phyloP scores from a whole-genome alignment of 2,329 filamentous ascomycete species.

The Xylaria sp. region DNA sequence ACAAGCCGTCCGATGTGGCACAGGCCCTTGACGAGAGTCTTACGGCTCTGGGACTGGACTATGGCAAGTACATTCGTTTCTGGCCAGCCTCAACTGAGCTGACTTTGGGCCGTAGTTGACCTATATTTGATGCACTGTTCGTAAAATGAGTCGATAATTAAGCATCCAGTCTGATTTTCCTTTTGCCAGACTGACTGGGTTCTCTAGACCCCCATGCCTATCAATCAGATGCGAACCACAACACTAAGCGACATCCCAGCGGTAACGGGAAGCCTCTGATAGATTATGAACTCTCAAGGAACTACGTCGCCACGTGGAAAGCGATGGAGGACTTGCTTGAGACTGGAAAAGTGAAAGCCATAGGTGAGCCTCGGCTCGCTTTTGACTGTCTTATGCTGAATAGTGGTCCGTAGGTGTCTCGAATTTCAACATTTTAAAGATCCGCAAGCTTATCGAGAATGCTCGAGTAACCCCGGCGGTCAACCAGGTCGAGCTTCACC shows the following conservation, averaged over 20 bases:
- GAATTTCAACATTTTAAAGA: conserved; percentile 33
- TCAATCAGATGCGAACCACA: conserved; percentile 28
- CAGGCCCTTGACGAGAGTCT: no score
- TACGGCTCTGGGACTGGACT: no score
- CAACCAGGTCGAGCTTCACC: conserved; percentile 36
- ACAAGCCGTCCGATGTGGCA: no score
- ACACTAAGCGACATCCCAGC: conserved; percentile 17
- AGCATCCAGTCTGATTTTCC: no score
- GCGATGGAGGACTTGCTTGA: conserved; percentile 37
- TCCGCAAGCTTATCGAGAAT: conserved; percentile 22
- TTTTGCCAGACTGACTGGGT: no score
- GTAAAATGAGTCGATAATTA: no score
- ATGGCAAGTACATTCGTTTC: no score
- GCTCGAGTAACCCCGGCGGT: conserved; percentile 34
- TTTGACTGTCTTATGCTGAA: background rate
- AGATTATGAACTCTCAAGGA: background rate
- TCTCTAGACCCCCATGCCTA: conserved; percentile 33
- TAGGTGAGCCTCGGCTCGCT: conserved; percentile 20
- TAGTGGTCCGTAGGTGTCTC: conserved; percentile 32
- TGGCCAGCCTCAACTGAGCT: no score
- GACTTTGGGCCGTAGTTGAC: no score
- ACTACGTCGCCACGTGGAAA: conserved; percentile 36
- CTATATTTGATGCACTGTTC: no score
- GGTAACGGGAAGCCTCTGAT: no score
- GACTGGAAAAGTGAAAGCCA: conserved; percentile 33